phyloP scores from a whole-genome alignment of 176 grass and related monocot species.

The Carex scoparia region DNA sequence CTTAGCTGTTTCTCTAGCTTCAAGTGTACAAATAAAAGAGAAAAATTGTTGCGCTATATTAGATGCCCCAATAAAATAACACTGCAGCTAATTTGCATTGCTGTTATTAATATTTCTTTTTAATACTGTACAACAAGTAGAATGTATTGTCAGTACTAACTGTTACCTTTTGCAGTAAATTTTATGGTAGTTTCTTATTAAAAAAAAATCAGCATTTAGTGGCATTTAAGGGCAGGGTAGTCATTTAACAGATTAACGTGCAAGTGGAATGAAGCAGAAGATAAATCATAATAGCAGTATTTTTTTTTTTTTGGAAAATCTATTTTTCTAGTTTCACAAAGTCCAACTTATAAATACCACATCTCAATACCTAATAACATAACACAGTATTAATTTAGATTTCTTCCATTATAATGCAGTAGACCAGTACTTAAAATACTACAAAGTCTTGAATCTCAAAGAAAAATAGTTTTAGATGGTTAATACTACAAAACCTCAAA shows the following conservation, averaged over 20 bases:
- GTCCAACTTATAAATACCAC: background rate
- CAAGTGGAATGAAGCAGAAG: background rate
- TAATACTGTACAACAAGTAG: too few species aligned
- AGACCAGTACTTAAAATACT: background rate
- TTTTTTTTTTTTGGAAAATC: background rate
- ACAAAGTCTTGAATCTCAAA: background rate
- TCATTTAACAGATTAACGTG: background rate
- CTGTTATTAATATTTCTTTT: background rate
- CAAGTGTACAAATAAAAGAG: slow-evolving; percentile 20
- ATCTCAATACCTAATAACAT: background rate
- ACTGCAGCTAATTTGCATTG: background rate
- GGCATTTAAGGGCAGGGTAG: background rate
- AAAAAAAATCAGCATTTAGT: background rate
- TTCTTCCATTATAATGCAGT: background rate
- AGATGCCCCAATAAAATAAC: background rate
- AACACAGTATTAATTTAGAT: background rate
- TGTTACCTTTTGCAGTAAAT: background rate
- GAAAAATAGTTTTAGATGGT: background rate
- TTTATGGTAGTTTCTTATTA: background rate
- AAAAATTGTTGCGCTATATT: background rate
- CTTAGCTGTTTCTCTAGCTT: slow-evolving; percentile 80
- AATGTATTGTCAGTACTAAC: background rate
- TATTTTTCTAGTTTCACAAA: background rate
- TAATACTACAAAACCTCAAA: background rate
- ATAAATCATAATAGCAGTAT: background rate